phyloP scores from a whole-genome alignment of 2,329 filamentous ascomycete species.

The Fusarium sp. region DNA sequence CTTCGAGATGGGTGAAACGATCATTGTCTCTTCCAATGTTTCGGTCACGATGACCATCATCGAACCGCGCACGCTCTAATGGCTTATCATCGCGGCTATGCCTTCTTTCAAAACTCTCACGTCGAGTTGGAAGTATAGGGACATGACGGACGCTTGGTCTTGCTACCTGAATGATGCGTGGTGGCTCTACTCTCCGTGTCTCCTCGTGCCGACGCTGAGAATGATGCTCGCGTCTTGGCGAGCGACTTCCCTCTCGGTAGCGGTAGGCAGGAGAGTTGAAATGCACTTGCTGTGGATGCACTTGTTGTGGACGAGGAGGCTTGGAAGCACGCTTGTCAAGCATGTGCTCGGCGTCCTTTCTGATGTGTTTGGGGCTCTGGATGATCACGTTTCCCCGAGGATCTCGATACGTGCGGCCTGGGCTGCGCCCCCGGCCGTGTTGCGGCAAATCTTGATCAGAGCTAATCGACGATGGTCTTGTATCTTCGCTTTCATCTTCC shows the following conservation, averaged over 20 bases:
- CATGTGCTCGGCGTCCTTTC: slow-evolving; percentile 2
- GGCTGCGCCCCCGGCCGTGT: slow-evolving; percentile 22
- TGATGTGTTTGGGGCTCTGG: slow-evolving; percentile 9
- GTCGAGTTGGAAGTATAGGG: slow-evolving; percentile 30
- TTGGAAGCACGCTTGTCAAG: slow-evolving; percentile 3
- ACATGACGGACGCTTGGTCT: slow-evolving; percentile 34
- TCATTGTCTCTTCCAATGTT: slow-evolving; percentile 29
- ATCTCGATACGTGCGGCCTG: slow-evolving; percentile 12
- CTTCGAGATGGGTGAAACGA: slow-evolving; percentile 31
- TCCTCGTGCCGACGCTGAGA: slow-evolving; percentile 19
- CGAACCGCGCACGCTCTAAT: slow-evolving; percentile 33
- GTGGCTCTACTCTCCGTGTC: slow-evolving; percentile 22
- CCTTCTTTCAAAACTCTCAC: slow-evolving; percentile 28
- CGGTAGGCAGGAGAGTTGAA: slow-evolving; percentile 17
- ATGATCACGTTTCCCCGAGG: slow-evolving; percentile 15
- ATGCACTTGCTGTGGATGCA: slow-evolving; percentile 29
- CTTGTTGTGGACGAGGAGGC: slow-evolving; percentile 17
- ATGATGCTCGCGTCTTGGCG: slow-evolving; percentile 22
- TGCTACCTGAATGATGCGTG: slow-evolving; percentile 39
- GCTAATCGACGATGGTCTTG: slow-evolving; percentile 33
- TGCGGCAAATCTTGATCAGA: slow-evolving; percentile 19
- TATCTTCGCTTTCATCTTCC: slow-evolving; percentile 32
- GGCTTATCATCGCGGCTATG: slow-evolving; percentile 21
- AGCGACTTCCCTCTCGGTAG: slow-evolving; percentile 14
- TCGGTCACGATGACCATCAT: slow-evolving; percentile 19